phyloP scores from a whole-genome alignment of 768 basidiomycete genomes.

The Mycena polygramma region DNA sequence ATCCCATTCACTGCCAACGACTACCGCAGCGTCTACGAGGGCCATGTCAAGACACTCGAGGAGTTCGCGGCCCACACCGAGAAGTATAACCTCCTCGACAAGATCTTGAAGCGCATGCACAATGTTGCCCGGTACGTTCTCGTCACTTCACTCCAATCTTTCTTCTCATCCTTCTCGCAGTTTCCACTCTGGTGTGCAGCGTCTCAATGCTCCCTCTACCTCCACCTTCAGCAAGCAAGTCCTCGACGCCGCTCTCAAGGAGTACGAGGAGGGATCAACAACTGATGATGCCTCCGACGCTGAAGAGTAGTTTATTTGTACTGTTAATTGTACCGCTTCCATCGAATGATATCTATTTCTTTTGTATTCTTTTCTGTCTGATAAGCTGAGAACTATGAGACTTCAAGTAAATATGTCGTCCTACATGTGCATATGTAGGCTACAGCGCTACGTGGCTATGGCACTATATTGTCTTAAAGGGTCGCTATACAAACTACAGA shows the following conservation, averaged over 20 bases:
- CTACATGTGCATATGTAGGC: too few species aligned
- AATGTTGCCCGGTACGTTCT: constrained; percentile 4
- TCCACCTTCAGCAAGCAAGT: neutral
- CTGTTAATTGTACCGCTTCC: too few species aligned
- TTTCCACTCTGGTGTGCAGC: constrained; percentile 19
- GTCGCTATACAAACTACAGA: too few species aligned
- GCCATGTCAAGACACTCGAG: constrained; percentile 15
- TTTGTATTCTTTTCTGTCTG: too few species aligned
- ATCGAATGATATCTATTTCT: too few species aligned
- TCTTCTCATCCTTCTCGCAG: neutral
- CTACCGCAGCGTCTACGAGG: constrained; percentile 28
- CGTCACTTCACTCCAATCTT: neutral
- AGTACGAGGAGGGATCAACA: neutral
- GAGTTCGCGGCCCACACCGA: neutral
- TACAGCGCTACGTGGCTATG: too few species aligned
- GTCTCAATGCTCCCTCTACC: neutral
- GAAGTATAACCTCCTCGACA: neutral
- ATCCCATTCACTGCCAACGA: constrained; percentile 32
- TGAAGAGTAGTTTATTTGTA: neutral
- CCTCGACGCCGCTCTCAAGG: too few species aligned
- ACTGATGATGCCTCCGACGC: neutral
- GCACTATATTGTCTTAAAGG: too few species aligned
- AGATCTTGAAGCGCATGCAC: constrained; percentile 4
- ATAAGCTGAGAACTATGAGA: too few species aligned
- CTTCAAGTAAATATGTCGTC: too few species aligned